Percentiles rank a stretch among this genome's conserved stretches.
Conservation (phyloP, 441 rosid species). For the Daphne laureola region DNA sequence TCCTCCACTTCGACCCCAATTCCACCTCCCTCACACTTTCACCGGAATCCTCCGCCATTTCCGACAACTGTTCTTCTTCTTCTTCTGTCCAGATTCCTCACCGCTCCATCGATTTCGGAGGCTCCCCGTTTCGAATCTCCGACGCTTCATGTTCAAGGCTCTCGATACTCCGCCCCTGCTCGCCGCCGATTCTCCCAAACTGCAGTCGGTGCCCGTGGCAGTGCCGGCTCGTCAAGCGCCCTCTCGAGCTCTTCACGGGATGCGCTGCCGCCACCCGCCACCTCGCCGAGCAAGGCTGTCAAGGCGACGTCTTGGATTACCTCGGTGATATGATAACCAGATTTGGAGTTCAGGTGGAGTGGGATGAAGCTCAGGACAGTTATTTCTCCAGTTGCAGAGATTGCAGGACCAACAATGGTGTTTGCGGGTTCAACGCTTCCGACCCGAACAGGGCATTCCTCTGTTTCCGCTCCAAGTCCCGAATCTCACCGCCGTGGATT, state of each 20-base stretch:
- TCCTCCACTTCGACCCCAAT: conserved; percentile 44
- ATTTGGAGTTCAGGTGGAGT: conserved; percentile 59
- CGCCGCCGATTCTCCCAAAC: conserved; percentile 40
- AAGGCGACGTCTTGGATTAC: conserved; percentile 42
- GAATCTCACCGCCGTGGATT: conserved; percentile 28
- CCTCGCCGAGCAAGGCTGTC: conserved; percentile 56
- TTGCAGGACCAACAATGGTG: conserved; percentile 39
- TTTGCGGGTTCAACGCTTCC: conserved; percentile 68
- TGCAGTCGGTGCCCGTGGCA: conserved; percentile 60
- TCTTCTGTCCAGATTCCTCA: conserved; percentile 21
- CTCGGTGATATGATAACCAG: conserved; percentile 36
- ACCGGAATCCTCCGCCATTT: conserved; percentile 20
- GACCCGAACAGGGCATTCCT: conserved; percentile 44
- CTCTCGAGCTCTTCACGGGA: conserved; percentile 47
- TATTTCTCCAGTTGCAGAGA: conserved; percentile 51
- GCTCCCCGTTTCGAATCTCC: conserved; percentile 63
- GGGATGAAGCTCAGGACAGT: conserved; percentile 53
- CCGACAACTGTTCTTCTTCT: conserved; percentile 25
- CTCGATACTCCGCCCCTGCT: conserved; percentile 54
- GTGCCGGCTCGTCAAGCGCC: conserved; percentile 50
- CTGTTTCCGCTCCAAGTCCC: conserved; percentile 37
- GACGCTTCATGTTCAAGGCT: conserved; percentile 74
- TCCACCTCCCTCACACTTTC: conserved; percentile 55
- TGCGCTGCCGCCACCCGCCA: conserved; percentile 38
- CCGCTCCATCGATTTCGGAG: conserved; percentile 48